Evolutionary conservation across 345 rosid species (phyloP), one percentile per base, ranked within the genome.

Genomic region (Stellera chamaejasme): DNA sequence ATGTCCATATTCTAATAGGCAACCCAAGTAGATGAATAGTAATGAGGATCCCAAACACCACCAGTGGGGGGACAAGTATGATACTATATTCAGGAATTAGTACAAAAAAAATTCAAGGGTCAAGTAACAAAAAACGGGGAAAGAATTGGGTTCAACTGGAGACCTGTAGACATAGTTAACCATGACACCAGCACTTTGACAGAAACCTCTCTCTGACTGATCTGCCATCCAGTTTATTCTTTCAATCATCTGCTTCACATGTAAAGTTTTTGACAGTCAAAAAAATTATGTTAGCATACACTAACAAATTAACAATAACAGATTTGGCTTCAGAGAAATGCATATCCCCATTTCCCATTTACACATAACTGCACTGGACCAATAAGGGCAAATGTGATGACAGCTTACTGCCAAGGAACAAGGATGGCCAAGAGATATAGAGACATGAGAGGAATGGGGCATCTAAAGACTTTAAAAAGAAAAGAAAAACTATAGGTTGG

Each of bases 181-280:
- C 97, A 89, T 87, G 52, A 89, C 80, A 64, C 97, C 90, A 52
- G 75, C 90, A 69, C 97, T 87, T 59, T 84, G 96, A 28, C 48
- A 50, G 55, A 83, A 70, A 44, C 90, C 91, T 69, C 81, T 89
- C 61, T 83, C 85, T 2, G 96, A 87, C 48, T 39, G 63, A 65
- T 87, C 90, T 2, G 95, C 97, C 97, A 93, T 87, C 99, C 97
- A 93, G 50, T 89, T 93, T 72, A 93, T 73, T 75, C 96, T 84
- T 65, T 88, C 91, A 27, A 89, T 75, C 94, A 93, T 89, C 97
- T 93, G 70, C 61, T 32, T 25, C 45, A 69, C 41, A 49, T 27
- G 15, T 53, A 53, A 26, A 42, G 23, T 11, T 14, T 54, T 16
- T 47, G 32, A 7, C 39, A 54, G 10, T 26, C 3, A 11, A n/a